Conservation (phyloP, 2,329 filamentous ascomycete genomes). For the Endoconidiophora laricicola region DNA sequence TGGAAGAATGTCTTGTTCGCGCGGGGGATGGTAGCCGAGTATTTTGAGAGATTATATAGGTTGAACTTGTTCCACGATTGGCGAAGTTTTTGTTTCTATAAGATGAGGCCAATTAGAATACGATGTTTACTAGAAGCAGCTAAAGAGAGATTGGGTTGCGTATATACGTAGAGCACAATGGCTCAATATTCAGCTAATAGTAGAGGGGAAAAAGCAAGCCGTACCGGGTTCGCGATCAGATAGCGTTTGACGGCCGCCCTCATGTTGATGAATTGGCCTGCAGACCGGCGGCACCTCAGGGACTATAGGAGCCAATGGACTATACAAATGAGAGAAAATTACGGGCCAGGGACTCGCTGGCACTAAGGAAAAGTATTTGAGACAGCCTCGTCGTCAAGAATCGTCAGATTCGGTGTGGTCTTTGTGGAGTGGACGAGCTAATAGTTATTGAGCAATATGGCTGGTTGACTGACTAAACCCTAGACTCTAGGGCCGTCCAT, state of each 20-base stretch:
- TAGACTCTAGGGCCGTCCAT: too few relatives aligned
- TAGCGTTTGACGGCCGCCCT: conserved; percentile 15
- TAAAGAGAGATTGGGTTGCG: too few relatives aligned
- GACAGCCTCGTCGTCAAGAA: conserved; percentile 8
- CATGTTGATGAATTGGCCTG: conserved; percentile 13
- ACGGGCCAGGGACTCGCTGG: conserved; percentile 3
- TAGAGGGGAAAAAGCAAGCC: not conserved
- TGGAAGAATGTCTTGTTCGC: conserved; percentile 66
- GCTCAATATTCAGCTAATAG: not conserved
- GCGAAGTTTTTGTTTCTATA: conserved; percentile 56
- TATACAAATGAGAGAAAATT: not conserved
- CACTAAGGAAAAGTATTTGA: conserved; percentile 3
- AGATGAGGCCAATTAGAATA: not conserved
- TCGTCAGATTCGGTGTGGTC: conserved; percentile 2
- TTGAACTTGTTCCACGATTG: conserved; percentile 98
- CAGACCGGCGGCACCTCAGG: conserved; percentile 8
- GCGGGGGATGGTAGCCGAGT: conserved; percentile 27
- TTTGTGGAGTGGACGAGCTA: too few relatives aligned
- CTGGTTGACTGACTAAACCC: too few relatives aligned
- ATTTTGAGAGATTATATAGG: conserved; percentile 65
- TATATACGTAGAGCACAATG: not conserved
- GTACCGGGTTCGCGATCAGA: conserved; percentile 14
- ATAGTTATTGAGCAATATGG: too few relatives aligned
- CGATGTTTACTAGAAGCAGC: not conserved
- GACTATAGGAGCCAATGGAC: conserved; percentile 4